Evolutionary conservation across 169 alveolate species (phyloP), one percentile per base, ranked within the genome.

Genomic region (Eimeria falciformis): DNA sequence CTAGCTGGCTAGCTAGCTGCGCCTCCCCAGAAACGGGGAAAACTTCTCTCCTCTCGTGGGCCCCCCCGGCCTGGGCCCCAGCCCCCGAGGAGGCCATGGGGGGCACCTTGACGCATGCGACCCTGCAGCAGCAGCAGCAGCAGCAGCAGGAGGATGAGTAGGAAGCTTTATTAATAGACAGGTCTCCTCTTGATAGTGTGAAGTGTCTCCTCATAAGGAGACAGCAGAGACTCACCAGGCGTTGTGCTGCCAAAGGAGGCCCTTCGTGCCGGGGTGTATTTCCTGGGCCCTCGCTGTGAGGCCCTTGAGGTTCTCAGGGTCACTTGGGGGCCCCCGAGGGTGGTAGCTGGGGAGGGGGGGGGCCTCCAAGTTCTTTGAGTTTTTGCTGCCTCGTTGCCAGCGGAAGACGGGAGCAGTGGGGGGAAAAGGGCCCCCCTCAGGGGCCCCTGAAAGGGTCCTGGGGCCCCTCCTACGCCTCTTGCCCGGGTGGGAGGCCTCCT

Each of bases 1-100:
- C 71, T 58, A 58, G 71, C 71, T 58, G 71, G 27, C 33, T 58
- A 58, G 71, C 71, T 58, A 58, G 71, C 71, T 58, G 71, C 33
- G 71, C 71, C 27, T 58, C 71, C 11, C 71, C 71, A 58, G 71
- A 58, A 14, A 58, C 71, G 9, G 33, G 71, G 27, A 58, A 58
- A 9, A 58, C 33, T n/a, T 58, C 33, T 21, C 25, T 14, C 71
- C 21, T 7, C 58, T 50, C 21, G 21, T 50, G 58, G 58, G 21
- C 14, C 14, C 14, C 58, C 58, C 58, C 58, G 21, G 21, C 21
- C 58, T 9, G 14, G 14, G 58, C 58, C 14, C 21, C 58, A 7
- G 58, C 58, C 14, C 21, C 58, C 14, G 58, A 50, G 7, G 58
- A 50, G 14, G 58, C 14, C 58, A 7, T 14, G 21, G 7, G 58